phyloP scores from a whole-genome alignment of 2,329 filamentous ascomycete species.

The Sporothrix euskadiensis region DNA sequence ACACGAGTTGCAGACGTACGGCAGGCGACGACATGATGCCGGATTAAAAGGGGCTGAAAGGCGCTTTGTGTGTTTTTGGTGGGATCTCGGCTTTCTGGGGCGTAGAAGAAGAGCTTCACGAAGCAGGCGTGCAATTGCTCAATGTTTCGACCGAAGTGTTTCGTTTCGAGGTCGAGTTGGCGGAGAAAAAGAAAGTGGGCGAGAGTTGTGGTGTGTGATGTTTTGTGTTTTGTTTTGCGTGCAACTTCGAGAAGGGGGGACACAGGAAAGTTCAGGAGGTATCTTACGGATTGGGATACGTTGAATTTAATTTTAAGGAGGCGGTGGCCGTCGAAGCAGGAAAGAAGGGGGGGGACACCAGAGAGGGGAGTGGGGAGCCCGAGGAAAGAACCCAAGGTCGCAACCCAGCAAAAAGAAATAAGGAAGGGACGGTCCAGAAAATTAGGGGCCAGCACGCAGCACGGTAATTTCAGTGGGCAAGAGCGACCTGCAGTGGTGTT shows the following conservation, averaged over 20 bases:
- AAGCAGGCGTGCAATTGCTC: constrained; percentile 19
- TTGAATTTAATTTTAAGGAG: constrained; percentile 34
- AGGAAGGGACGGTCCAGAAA: constrained; percentile 25
- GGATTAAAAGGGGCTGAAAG: constrained; percentile 25
- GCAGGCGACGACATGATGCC: constrained; percentile 40
- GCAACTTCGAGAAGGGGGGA: constrained; percentile 28
- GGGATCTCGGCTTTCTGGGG: constrained; percentile 12
- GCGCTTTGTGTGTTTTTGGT: constrained; percentile 10
- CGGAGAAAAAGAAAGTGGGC: constrained; percentile 18
- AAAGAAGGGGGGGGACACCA: constrained; percentile 21
- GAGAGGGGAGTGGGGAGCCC: constrained; percentile 9
- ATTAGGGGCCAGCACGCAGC: constrained; percentile 17
- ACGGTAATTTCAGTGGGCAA: constrained; percentile 27
- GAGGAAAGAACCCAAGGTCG: not conserved
- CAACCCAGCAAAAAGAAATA: constrained; percentile 20
- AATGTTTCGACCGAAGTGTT: constrained; percentile 28
- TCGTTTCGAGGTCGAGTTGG: constrained; percentile 31
- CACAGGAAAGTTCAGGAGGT: constrained; percentile 23
- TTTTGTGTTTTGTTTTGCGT: constrained; percentile 28
- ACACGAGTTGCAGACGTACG: constrained; percentile 36
- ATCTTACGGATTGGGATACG: constrained; percentile 30
- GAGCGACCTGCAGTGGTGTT: not conserved
- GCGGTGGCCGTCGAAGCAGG: constrained; percentile 29
- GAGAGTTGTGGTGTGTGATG: constrained; percentile 25
- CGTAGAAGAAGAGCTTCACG: constrained; percentile 7